phyloP scores from a whole-genome alignment of 2,329 filamentous ascomycete genomes.

The Hypocreales sp. region DNA sequence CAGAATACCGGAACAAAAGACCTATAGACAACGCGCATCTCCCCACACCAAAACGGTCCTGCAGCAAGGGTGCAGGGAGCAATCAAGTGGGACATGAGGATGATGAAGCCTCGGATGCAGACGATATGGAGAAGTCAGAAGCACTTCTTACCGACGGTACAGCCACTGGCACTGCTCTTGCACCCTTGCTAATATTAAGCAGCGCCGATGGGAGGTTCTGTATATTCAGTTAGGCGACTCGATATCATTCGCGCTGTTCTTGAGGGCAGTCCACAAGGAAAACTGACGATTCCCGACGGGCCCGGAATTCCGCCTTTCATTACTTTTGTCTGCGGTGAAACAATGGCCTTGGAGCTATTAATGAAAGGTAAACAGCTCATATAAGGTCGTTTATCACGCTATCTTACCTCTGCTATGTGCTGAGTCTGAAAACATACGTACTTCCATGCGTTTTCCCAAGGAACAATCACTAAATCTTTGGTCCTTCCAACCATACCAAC shows the following conservation, averaged over 20 bases:
- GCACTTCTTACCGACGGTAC: too few species aligned
- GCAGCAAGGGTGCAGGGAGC: too few species aligned
- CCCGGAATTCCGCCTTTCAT: neutral
- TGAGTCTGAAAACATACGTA: neutral
- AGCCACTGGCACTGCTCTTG: too few species aligned
- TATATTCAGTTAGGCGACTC: neutral
- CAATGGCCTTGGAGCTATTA: neutral
- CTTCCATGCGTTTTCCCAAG: neutral
- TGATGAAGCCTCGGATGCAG: too few species aligned
- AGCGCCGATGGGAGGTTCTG: neutral
- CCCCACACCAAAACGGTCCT: too few species aligned
- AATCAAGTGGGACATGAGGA: too few species aligned
- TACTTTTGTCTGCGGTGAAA: neutral
- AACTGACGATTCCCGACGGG: neutral
- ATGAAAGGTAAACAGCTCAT: neutral
- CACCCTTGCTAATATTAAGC: too few species aligned
- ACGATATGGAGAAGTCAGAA: too few species aligned
- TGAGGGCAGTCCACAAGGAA: neutral
- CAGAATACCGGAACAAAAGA: too few species aligned
- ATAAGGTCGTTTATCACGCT: neutral
- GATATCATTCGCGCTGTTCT: neutral
- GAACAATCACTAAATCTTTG: neutral
- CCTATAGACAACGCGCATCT: too few species aligned
- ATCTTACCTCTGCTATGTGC: neutral
- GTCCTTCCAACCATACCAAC: neutral